Base-by-base conservation (phyloP, 768 basidiomycete genomes). In the Phaeotremella fagi region DNA sequence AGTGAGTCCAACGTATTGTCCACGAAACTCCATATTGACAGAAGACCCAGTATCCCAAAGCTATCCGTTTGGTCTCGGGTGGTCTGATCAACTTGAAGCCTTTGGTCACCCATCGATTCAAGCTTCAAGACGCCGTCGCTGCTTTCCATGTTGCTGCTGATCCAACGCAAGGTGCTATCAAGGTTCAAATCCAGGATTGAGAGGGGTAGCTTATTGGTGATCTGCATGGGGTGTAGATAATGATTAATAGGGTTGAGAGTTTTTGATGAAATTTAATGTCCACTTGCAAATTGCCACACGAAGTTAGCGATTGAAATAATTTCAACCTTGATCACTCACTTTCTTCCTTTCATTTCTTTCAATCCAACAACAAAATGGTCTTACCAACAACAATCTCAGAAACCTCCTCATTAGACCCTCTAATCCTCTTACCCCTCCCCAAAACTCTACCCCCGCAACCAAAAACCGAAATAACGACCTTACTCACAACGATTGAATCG, bases 51-150 rank as follows among this genome's bases (percentile, higher is more conserved):
- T 78, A 76, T 55, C 75, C 76, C 35, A 77, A 76, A 51, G 77
- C 77, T 4, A 71, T 78, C 35, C 65, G 76, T 23, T 60, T 76
- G 3, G 66, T 75, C 25, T 57, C 66, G 18, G 72, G 62, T 14
- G 72, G 72, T 15, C 54, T 75, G 22, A 70, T 75, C 61, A 60
- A 74, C 56, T 58, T 77, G 60, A 76, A 75, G 52, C 72, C 75
- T 22, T 59, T 78, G n/a, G 77, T 78, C 25, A 77, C 77, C 1
- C 77, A 78, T 51, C 72, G 75, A 15, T 77, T 75, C 72, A 43
- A 64, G 36, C 65, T 78, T 20, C 65, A 68, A 37, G 45, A 72
- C 15, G 76, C 77, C 9, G 63, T 73, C 29, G 64, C 75, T 27
- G 77, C 77, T 9, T 77, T 78, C 73, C 64, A 76, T 41, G 60